phyloP scores from a whole-genome alignment of 441 rosid species.

The Raphanus hybrid region DNA sequence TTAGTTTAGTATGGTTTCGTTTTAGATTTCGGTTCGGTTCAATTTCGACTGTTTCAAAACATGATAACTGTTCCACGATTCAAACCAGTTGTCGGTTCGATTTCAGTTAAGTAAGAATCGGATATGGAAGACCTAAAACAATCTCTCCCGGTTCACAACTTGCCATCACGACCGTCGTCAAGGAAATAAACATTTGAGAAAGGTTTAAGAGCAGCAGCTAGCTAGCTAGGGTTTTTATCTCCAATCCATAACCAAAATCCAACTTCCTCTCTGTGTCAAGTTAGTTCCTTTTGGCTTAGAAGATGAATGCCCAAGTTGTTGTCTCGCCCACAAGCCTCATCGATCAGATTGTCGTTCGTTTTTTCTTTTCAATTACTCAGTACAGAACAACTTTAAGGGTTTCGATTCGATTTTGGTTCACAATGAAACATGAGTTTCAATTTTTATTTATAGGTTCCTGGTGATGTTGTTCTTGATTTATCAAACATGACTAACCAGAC shows the following conservation, averaged over 20 bases:
- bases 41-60: not conserved
- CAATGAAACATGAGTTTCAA: not conserved
- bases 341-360: conserved; percentile 61
- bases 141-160: not conserved
- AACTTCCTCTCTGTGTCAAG: not conserved
- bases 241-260: not conserved
- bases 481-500: conserved; percentile 14
- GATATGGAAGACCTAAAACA: not conserved
- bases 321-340: conserved; percentile 45
- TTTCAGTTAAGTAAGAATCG: not conserved
- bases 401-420: not conserved
- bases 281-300: not conserved
- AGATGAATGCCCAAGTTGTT: conserved; percentile 47
- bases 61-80: not conserved
- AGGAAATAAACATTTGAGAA: not conserved
- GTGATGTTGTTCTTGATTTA: conserved; percentile 13
- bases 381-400: not conserved
- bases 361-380: not conserved
- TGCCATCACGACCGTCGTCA: not conserved
- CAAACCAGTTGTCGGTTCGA: not conserved
- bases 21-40: not conserved
- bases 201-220: not conserved
- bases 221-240: conserved; percentile 4
- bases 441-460: not conserved
- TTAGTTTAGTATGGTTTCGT: not conserved